phyloP scores from a whole-genome alignment of 306 rosid species.

The Albizia julibrissin region DNA sequence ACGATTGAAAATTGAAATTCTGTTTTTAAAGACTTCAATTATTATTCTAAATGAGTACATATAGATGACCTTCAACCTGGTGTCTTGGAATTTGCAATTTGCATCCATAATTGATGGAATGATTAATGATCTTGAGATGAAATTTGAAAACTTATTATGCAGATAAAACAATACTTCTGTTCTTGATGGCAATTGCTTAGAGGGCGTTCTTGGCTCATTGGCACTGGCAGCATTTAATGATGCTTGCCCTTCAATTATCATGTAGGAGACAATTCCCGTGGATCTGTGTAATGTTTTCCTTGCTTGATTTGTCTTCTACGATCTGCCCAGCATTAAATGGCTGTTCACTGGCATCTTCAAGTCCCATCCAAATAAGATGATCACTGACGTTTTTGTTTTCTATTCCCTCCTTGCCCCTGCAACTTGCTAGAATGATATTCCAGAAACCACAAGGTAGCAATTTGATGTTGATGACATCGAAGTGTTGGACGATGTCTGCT shows the following conservation, averaged over 20 bases:
- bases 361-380: not conserved
- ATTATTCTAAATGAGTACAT: too few relatives aligned
- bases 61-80: not conserved
- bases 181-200: slow-evolving; percentile 23
- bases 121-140: slow-evolving; percentile 10
- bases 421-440: not conserved
- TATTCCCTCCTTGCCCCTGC: not conserved
- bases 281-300: not conserved
- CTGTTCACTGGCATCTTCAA: not conserved
- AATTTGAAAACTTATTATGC: not conserved
- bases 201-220: not conserved
- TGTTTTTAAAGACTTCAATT: too few relatives aligned
- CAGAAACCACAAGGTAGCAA: not conserved
- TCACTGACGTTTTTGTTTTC: not conserved
- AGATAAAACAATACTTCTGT: not conserved
- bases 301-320: slow-evolving; percentile 16
- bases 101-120: not conserved
- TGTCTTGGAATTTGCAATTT: slow-evolving; percentile 15
- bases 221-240: slow-evolving; percentile 12
- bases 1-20: too few relatives aligned
- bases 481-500: not conserved
- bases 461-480: not conserved
- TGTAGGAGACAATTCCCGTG: not conserved
- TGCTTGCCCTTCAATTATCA: slow-evolving; percentile 8
- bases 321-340: slow-evolving; percentile 1